phyloP scores from a whole-genome alignment of 1,284 basidiomycete genomes.

The Trichosporon sp. region DNA sequence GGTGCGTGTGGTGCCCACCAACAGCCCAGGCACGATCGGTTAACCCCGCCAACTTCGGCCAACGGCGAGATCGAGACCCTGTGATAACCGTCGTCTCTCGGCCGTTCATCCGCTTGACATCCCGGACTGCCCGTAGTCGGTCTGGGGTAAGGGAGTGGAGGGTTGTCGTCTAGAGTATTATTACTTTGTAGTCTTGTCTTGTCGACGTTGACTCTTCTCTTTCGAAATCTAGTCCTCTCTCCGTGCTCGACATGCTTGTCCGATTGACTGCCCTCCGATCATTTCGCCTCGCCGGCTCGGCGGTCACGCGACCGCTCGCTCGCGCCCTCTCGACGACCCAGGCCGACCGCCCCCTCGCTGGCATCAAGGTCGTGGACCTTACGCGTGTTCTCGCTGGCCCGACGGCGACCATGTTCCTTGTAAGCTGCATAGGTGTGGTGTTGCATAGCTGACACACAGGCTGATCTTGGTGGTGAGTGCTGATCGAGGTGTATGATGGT shows the following conservation, averaged over 20 bases:
- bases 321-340: constrained; percentile 56
- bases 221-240: background rate
- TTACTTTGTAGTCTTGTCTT: background rate
- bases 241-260: background rate
- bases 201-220: background rate
- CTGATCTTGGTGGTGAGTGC: constrained; percentile 28
- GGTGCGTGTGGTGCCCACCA: background rate
- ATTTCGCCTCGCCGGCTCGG: background rate
- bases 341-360: constrained; percentile 57
- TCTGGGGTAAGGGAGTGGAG: background rate
- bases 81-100: no score
- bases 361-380: constrained; percentile 75
- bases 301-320: background rate
- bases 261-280: background rate
- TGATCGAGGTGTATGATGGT: no score
- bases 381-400: constrained; percentile 86
- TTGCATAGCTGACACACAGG: constrained; percentile 17
- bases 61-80: background rate
- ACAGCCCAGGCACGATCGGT: background rate
- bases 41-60: background rate
- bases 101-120: no score
- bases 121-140: background rate
- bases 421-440: constrained; percentile 56
- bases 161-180: background rate
- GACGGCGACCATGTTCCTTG: constrained; percentile 81